phyloP scores from a whole-genome alignment of 352 stramenopile species.

The Pythium volutum region DNA sequence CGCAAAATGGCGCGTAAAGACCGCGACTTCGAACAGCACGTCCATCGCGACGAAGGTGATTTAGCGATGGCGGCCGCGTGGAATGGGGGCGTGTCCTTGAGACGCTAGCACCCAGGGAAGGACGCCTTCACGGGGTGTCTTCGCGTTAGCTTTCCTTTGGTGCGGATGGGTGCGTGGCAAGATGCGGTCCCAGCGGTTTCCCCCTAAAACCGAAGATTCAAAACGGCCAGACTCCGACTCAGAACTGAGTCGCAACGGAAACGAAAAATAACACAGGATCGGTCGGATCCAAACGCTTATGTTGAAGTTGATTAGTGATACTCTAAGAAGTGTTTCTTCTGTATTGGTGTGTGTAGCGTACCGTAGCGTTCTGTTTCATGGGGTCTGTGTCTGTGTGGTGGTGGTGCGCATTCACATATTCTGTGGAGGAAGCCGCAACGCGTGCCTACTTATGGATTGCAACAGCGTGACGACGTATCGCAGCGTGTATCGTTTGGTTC shows the following conservation, averaged over 20 bases:
- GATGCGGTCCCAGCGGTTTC: neutral
- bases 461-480: neutral
- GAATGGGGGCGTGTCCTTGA: neutral
- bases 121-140: too few relatives aligned
- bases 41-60: conserved; percentile 9
- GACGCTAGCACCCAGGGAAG: neutral
- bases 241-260: neutral
- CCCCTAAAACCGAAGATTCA: conserved; percentile 28
- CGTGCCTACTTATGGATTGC: neutral
- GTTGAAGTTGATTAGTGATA: neutral
- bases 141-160: neutral
- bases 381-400: neutral
- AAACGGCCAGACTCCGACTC: conserved; percentile 2
- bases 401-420: neutral
- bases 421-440: neutral
- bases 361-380: neutral
- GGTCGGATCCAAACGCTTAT: too few relatives aligned
- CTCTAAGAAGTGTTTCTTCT: too few relatives aligned
- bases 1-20: conserved; percentile 19
- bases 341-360: neutral
- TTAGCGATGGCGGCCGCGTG: neutral
- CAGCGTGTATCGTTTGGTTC: neutral
- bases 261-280: neutral
- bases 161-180: too few relatives aligned
- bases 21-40: conserved; percentile 21